phyloP scores from a whole-genome alignment of 352 stramenopile genomes.

The Pythium rishiriense region DNA sequence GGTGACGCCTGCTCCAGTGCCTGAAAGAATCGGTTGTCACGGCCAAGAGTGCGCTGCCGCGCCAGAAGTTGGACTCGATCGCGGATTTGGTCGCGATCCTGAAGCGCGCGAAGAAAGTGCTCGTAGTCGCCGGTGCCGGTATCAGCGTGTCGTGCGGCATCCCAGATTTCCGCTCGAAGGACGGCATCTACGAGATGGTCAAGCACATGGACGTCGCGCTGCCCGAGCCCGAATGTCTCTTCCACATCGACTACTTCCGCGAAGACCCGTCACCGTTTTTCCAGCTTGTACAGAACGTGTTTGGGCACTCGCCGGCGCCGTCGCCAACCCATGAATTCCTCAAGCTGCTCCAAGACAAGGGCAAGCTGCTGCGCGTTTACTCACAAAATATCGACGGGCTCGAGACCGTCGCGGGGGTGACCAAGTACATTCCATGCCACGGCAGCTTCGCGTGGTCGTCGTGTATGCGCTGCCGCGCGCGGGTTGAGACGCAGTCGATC shows the following conservation, averaged over 20 bases:
- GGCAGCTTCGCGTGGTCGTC: conserved; percentile 89
- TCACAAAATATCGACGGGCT: conserved; percentile 99
- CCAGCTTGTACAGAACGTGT: conserved; percentile 88
- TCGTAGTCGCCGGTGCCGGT: conserved; percentile 91
- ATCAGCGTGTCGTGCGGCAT: conserved; percentile 97
- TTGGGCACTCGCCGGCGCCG: conserved; percentile 71
- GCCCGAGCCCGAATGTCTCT: conserved; percentile 96
- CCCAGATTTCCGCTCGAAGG: conserved; percentile 96
- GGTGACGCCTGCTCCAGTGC: conserved; percentile 31
- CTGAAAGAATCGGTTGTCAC: conserved; percentile 38
- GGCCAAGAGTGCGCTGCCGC: conserved; percentile 27
- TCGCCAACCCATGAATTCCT: conserved; percentile 96
- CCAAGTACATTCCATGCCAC: conserved; percentile 94
- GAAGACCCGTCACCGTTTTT: conserved; percentile 97
- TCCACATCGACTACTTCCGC: conserved; percentile 97
- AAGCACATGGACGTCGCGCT: conserved; percentile 85
- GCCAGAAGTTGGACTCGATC: conserved; percentile 48
- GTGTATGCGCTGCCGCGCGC: conserved; percentile 88
- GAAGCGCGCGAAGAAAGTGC: conserved; percentile 80
- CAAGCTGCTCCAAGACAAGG: conserved; percentile 87
- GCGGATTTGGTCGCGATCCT: conserved; percentile 69
- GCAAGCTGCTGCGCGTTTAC: conserved; percentile 93
- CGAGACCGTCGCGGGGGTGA: conserved; percentile 91
- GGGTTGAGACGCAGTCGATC: conserved; percentile 47
- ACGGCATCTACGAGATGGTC: conserved; percentile 86